Evolutionary conservation across 768 basidiomycete genomes (phyloP).

Genomic region (Rhizopogon vesiculosus): DNA sequence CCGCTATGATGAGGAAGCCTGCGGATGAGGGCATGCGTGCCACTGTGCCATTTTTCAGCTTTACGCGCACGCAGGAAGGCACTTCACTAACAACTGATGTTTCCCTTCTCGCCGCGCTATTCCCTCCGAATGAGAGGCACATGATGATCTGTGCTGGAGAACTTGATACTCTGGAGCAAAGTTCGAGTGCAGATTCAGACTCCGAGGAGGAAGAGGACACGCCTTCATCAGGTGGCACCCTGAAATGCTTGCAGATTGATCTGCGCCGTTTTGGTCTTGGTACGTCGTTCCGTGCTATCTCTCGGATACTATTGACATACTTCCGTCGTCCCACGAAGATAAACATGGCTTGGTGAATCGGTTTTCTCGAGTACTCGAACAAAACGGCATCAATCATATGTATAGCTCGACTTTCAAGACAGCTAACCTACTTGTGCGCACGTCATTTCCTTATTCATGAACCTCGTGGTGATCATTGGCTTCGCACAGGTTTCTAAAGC

Average conservation of each 20-base stretch:
- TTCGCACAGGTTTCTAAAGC: slow-evolving; percentile 47
- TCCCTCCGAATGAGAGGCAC: slow-evolving; percentile 65
- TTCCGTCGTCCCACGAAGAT: slow-evolving; percentile 35
- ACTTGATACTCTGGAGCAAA: slow-evolving; percentile 46
- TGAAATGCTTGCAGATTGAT: slow-evolving; percentile 76
- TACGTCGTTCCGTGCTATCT: slow-evolving; percentile 23
- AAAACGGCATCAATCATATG: slow-evolving; percentile 77
- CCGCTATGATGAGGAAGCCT: slow-evolving; percentile 11
- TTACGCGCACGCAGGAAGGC: slow-evolving; percentile 73
- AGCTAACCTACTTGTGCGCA: slow-evolving; percentile 64
- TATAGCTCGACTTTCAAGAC: slow-evolving; percentile 83
- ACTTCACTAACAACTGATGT: slow-evolving; percentile 75
- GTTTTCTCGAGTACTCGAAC: slow-evolving; percentile 68
- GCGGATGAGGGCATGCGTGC: slow-evolving; percentile 2
- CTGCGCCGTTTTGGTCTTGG: slow-evolving; percentile 68
- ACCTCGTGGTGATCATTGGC: neutral
- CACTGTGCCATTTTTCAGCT: slow-evolving; percentile 71
- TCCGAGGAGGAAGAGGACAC: slow-evolving; percentile 32
- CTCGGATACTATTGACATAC: neutral
- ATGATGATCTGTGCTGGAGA: slow-evolving; percentile 73
- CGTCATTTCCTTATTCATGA: slow-evolving; percentile 9
- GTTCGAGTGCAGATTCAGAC: slow-evolving; percentile 27
- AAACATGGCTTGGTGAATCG: slow-evolving; percentile 76
- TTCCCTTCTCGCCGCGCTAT: slow-evolving; percentile 59
- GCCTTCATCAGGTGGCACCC: slow-evolving; percentile 31